Evolutionary conservation across 352 stramenopile species (phyloP), one percentile per base, ranked within the genome.

Genomic region (Globisporangium heterothallicum): DNA sequence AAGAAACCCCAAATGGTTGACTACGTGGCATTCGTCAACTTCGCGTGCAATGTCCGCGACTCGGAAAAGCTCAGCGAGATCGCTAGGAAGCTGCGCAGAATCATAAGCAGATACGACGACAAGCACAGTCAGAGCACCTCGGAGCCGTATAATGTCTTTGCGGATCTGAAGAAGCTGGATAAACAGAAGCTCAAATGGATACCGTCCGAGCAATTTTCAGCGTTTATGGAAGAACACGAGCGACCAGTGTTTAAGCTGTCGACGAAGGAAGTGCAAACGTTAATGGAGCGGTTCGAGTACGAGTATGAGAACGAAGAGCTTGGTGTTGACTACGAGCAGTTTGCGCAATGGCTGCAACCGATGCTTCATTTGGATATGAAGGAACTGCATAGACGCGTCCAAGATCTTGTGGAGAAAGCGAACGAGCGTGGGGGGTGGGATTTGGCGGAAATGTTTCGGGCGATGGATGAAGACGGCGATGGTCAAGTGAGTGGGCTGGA

Each of bases 251-350:
- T 90, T 22, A 56, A 53, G 6, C 52, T 90, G 18, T 63, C 52
- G 4, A 35, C 34, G 0, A 50, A 66, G 19, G 68, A 88, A 9
- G 43, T 84, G 3, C 45, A 49, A 5, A 30, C 42, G 3, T 49
- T 90, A 2, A 55, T 76, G 1, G 68, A 87, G 48, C 61, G 76
- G 0, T 90, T 90, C 32, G 74, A 85, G 42, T 90, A 84, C 55
- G 76, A 86, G 27, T 87, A 80, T 51, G 71, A 71, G 12, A 81
- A 78, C 8, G 52, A 62, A 25, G 62, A 64, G 27, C 61, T 83
- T 18, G 77, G 72, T 2, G 69, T 87, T 30, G 79, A 91, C 42
- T 91, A 91, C 42, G 49, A 77, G 18, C 72, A 86, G 57, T 84
- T 86, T 57, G 73, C 73, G 3, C 67, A 66, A 19, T 91, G 79